Evolutionary conservation across 1,284 basidiomycete genomes (phyloP).

Genomic region (Volvariella volvacea): DNA sequence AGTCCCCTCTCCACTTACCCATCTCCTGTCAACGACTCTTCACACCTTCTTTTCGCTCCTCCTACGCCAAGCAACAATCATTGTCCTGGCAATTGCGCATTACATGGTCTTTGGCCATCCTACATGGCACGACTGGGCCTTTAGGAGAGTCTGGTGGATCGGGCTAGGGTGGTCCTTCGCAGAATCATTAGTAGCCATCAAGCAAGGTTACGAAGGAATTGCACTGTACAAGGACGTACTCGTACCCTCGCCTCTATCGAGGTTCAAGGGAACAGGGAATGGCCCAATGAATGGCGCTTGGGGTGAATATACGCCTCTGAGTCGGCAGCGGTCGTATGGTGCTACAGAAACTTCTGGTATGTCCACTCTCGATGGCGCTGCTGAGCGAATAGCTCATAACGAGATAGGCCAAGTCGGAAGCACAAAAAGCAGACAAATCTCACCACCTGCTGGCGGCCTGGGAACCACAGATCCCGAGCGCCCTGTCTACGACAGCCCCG

Average conservation of each 20-base stretch:
- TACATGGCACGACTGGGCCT: constrained; percentile 52
- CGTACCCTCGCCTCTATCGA: constrained; percentile 20
- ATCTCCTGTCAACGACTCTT: constrained; percentile 38
- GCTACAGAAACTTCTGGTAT: too few relatives aligned
- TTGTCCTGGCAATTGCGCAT: constrained; percentile 44
- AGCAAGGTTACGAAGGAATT: constrained; percentile 64
- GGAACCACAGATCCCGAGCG: too few relatives aligned
- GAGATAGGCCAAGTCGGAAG: too few relatives aligned
- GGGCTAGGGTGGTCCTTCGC: constrained; percentile 64
- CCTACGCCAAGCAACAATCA: constrained; percentile 49
- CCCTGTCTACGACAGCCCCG: too few relatives aligned
- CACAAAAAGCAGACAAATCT: too few relatives aligned
- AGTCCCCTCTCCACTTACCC: constrained; percentile 14
- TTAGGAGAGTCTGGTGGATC: constrained; percentile 66
- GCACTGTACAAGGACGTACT: constrained; percentile 61
- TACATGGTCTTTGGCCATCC: constrained; percentile 35
- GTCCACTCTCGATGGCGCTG: too few relatives aligned
- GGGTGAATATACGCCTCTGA: too few relatives aligned
- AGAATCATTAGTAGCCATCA: constrained; percentile 54
- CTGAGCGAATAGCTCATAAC: too few relatives aligned
- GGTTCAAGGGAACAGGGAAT: constrained; percentile 8
- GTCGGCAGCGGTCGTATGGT: too few relatives aligned
- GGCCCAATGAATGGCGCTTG: too few relatives aligned
- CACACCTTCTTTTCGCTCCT: constrained; percentile 44
- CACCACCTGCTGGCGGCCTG: too few relatives aligned